phyloP scores from a whole-genome alignment of 371 early-diverging fungal species.

The Mycotypha africana region DNA sequence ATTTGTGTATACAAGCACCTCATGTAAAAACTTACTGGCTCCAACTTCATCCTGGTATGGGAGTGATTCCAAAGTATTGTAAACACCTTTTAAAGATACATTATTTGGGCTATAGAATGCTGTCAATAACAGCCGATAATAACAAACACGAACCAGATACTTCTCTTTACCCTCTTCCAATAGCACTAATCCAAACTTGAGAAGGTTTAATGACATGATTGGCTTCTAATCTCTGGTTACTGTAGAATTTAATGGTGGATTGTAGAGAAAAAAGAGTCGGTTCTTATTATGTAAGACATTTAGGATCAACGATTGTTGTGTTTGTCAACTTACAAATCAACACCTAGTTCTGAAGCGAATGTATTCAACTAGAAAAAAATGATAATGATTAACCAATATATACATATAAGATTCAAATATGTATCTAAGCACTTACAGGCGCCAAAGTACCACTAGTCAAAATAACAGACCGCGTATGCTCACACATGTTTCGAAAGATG shows the following conservation, averaged over 20 bases:
- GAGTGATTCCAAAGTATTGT: slow-evolving; percentile 36
- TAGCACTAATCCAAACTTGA: slow-evolving; percentile 47
- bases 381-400: not conserved
- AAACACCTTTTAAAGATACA: slow-evolving; percentile 44
- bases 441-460: slow-evolving; percentile 86
- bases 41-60: slow-evolving; percentile 71
- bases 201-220: slow-evolving; percentile 54
- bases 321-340: slow-evolving; percentile 31
- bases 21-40: slow-evolving; percentile 22
- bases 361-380: slow-evolving; percentile 41
- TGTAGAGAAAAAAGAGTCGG: no score
- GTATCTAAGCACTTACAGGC: slow-evolving; percentile 48
- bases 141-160: no score
- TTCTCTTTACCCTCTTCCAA: slow-evolving; percentile 33
- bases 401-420: no score
- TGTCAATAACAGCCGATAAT: not conserved
- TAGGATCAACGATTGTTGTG: not conserved
- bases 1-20: not conserved
- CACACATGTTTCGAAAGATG: slow-evolving; percentile 49
- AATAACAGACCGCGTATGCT: slow-evolving; percentile 55
- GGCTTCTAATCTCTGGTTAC: slow-evolving; percentile 40
- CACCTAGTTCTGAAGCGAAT: slow-evolving; percentile 66
- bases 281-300: no score
- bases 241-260: not conserved
- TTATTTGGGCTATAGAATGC: slow-evolving; percentile 29